Conservation (phyloP, 2,329 filamentous ascomycete species). For the Penicillium sp. region DNA sequence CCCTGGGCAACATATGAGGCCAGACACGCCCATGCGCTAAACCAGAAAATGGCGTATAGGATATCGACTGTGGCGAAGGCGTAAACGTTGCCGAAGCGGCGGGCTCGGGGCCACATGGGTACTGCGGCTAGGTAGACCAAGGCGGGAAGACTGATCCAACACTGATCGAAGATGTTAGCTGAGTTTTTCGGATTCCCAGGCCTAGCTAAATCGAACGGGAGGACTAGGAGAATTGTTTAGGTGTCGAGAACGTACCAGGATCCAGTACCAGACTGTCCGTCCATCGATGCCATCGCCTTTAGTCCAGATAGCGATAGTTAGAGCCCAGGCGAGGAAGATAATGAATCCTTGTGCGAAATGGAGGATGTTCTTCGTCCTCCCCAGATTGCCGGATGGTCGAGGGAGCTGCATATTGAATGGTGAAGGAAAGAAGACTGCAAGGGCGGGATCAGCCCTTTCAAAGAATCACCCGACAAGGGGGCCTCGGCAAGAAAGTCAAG, state of each 20-base stretch:
- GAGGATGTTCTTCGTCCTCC: constrained; percentile 57
- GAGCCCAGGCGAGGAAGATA: constrained; percentile 59
- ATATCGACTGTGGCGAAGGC: constrained; percentile 59
- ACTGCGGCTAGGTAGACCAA: constrained; percentile 62
- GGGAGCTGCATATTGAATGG: constrained; percentile 25
- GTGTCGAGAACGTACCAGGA: constrained; percentile 48
- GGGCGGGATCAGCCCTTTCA: constrained; percentile 17
- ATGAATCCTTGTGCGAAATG: constrained; percentile 57
- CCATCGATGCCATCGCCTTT: constrained; percentile 56
- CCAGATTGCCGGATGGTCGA: constrained; percentile 43
- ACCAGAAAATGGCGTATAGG: constrained; percentile 59
- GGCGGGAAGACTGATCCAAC: constrained; percentile 60
- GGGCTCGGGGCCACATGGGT: constrained; percentile 61
- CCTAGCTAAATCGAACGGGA: background rate
- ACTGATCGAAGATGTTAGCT: constrained; percentile 42
- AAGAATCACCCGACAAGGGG: constrained; percentile 6
- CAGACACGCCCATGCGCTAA: constrained; percentile 58
- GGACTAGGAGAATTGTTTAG: background rate
- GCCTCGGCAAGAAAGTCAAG: background rate
- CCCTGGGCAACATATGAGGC: constrained; percentile 59
- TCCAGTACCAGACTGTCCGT: constrained; percentile 58
- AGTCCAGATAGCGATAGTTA: constrained; percentile 61
- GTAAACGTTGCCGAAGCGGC: constrained; percentile 61
- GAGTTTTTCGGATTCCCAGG: background rate
- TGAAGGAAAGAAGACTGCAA: constrained; percentile 19